Evolutionary conservation across 495 filamentous ascomycete species (phyloP).

Genomic region (Xylaria castorea): DNA sequence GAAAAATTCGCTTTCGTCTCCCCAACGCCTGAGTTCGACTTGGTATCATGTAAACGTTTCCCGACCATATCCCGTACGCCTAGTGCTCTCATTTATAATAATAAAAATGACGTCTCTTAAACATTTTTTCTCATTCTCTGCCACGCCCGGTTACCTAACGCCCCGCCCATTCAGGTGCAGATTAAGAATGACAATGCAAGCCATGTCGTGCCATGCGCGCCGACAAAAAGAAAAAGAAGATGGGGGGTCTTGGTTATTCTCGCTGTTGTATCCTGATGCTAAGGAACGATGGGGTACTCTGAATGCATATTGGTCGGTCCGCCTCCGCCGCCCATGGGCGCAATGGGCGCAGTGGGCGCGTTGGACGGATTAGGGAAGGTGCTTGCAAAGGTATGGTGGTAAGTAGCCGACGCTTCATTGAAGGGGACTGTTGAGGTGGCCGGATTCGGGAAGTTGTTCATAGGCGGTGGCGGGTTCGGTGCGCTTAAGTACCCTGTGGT

Average conservation of each 20-base stretch:
- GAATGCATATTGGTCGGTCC: constrained; percentile 12
- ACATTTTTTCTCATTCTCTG: neutral
- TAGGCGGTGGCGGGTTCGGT: constrained; percentile 5
- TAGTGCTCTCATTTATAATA: neutral
- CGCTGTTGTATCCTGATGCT: neutral
- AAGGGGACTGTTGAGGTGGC: constrained; percentile 29
- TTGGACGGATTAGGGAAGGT: constrained; percentile 5
- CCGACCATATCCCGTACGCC: neutral
- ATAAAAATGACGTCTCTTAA: neutral
- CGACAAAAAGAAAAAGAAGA: neutral
- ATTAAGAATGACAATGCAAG: neutral
- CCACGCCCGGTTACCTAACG: neutral
- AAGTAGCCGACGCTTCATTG: constrained; percentile 6
- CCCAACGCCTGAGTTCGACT: neutral
- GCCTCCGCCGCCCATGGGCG: neutral
- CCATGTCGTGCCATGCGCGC: neutral
- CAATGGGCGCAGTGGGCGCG: neutral
- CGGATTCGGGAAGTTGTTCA: constrained; percentile 41
- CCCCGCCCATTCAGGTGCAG: neutral
- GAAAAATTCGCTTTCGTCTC: neutral
- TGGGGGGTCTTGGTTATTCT: no score
- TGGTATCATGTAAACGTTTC: neutral
- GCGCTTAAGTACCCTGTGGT: constrained; percentile 18
- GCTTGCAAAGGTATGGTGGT: constrained; percentile 11
- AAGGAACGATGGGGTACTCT: constrained; percentile 13